Base-by-base conservation (phyloP, 2,329 filamentous ascomycete genomes). In the Fusarium sp. region DNA sequence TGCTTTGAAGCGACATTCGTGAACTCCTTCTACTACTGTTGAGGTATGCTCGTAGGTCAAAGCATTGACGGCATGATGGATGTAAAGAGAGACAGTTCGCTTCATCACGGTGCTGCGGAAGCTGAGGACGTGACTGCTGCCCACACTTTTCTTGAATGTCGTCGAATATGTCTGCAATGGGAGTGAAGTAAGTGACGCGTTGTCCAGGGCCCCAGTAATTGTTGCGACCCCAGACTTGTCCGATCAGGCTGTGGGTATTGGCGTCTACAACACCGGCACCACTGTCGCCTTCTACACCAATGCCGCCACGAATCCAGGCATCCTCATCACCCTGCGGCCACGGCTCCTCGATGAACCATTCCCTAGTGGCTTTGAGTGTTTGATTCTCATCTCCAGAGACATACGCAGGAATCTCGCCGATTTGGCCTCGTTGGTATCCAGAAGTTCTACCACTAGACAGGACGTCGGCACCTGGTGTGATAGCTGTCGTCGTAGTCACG, bases 341-440 rank as follows among this genome's bases (percentile, higher is more conserved):
- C 3, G 79, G 78, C 61, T 82, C 80, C 64, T 83, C 81, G 20
- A 83, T 73, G 54, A 80, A 83, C 82, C 82, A 83, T 69, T 83
- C 82, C 8, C 82, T 74, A 6, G 82, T 83, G 4, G 78, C 77
- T 53, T 79, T 82, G 3, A 77, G 75, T 0, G 81, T 83, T 6
- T 80, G 79, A 44, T 83, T 83, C 12, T 73, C 74, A 0, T 72
- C 69, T 3, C 79, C 79, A 13, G 77, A 77, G 2, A 83, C 73
- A 44, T 83, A 82, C 2, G 81, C 81, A 1, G 82, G 82, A 1
- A 81, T 75, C 62, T 83, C 81, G 47, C 82, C 80, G 18, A 83
- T 63, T 44, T 80, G 80, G 2, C 82, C 82, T 15, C 76, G 74
- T 62, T 82, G 80, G 38, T 80, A 77, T 16, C 82, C 81, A 6